phyloP scores from a whole-genome alignment of 2,329 filamentous ascomycete genomes.

The Onygena corvina region DNA sequence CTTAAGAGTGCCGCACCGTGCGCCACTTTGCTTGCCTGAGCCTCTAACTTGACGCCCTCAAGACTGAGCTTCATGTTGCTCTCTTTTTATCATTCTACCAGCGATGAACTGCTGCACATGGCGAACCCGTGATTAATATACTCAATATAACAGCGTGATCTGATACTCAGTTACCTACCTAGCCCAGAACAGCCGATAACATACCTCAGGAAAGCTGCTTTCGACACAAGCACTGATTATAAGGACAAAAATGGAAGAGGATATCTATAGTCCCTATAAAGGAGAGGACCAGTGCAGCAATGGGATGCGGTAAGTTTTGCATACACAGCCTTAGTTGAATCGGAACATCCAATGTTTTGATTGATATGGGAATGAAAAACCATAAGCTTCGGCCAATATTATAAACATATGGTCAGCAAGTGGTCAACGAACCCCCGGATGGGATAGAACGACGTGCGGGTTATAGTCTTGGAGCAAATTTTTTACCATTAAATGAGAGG shows the following conservation, averaged over 20 bases:
- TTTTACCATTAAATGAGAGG: background rate
- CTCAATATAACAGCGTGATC: slow-evolving; percentile 9
- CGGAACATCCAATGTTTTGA: slow-evolving; percentile 8
- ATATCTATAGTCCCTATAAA: slow-evolving; percentile 6
- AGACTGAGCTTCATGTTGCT: background rate
- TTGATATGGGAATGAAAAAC: slow-evolving; percentile 6
- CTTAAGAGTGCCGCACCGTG: too few relatives aligned
- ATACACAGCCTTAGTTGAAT: slow-evolving; percentile 9
- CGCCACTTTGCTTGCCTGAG: too few relatives aligned
- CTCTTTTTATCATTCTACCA: background rate
- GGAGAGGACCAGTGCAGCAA: slow-evolving; percentile 8
- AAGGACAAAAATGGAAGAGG: background rate
- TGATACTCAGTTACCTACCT: slow-evolving; percentile 4
- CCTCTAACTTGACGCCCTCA: background rate
- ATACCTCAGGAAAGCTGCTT: background rate
- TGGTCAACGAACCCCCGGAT: too few relatives aligned
- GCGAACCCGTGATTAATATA: slow-evolving; percentile 5
- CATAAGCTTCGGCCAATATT: background rate
- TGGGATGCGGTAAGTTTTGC: slow-evolving; percentile 6
- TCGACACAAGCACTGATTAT: slow-evolving; percentile 8
- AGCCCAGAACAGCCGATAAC: slow-evolving; percentile 7
- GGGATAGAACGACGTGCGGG: background rate
- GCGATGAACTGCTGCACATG: slow-evolving; percentile 1
- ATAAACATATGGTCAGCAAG: too few relatives aligned
- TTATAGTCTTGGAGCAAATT: background rate